A percentile compares a stretch with the other conserved stretches of the same genome.
Conservation (phyloP, 2,329 filamentous ascomycete genomes). For the Lachnellula hyalina region DNA sequence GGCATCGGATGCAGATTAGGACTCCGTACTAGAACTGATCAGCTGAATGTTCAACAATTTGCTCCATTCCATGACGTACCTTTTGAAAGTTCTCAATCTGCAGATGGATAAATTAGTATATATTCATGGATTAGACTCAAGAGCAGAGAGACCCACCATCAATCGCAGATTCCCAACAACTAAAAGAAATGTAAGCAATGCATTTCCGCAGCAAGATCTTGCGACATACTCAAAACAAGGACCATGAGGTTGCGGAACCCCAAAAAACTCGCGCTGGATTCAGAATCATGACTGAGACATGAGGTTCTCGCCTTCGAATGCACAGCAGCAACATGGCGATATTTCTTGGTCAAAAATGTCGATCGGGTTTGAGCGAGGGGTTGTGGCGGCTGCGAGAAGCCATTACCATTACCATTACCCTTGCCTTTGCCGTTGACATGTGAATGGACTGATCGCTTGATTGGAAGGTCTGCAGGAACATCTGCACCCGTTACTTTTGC, state of each 20-base stretch:
- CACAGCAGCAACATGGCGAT: constrained; percentile 86
- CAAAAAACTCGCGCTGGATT: constrained; percentile 72
- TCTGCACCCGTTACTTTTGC: constrained; percentile 22
- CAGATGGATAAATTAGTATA: too few relatives aligned
- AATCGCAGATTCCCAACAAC: constrained; percentile 90
- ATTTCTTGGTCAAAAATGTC: constrained; percentile 53
- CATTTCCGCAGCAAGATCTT: background rate
- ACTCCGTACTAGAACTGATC: constrained; percentile 66
- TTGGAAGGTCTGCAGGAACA: constrained; percentile 10
- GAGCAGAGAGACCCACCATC: constrained; percentile 29
- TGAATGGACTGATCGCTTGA: constrained; percentile 24
- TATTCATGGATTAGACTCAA: too few relatives aligned
- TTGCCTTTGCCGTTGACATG: constrained; percentile 19
- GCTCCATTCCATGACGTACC: constrained; percentile 39
- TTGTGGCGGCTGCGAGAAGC: constrained; percentile 16
- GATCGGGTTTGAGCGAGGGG: constrained; percentile 21
- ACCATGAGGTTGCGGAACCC: constrained; percentile 97
- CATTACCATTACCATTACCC: constrained; percentile 8
- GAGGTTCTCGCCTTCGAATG: constrained; percentile 70
- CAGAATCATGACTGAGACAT: constrained; percentile 78
- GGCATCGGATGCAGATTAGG: constrained; percentile 83
- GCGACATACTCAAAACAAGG: constrained; percentile 68
- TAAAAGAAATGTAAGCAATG: constrained; percentile 31
- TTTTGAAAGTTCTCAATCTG: constrained; percentile 96
- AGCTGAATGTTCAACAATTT: constrained; percentile 5